Evolutionary conservation across 495 filamentous ascomycete species (phyloP), one percentile per base, ranked within the genome.

Genomic region (Aspergillus egyptiacus): DNA sequence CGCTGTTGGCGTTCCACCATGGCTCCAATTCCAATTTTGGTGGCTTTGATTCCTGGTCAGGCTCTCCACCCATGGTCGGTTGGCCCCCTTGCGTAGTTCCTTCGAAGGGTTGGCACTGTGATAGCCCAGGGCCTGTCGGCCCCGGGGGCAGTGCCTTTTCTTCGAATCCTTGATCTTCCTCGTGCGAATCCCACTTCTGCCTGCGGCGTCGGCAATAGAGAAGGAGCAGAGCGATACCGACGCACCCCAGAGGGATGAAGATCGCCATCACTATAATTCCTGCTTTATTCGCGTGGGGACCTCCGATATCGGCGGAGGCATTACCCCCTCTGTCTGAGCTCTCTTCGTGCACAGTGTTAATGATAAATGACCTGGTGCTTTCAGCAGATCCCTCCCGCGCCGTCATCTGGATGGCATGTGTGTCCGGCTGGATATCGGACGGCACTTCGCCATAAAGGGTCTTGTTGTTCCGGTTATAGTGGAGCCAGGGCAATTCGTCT

Each of bases 371-470:
- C 31, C 75, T 62, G 3, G 69, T 71, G 44, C 76, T 75, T 17
- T 46, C 69, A 53, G 24, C 73, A 51, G 57, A 63, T 41, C 65
- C 70, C 68, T 57, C 73, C 62, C 63, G 70, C 11, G 77, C 79
- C 9, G 62, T 75, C 35, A 87, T 59, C 23, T 66, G 65, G n/a
- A 85, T 59, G 1, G 53, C 56, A 32, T 78, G 65, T 22, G 65
- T 67, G 8, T 66, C 54, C 3, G 75, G 62, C 8, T 64, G 51
- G 6, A 71, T 39, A 24, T 72, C 65, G 0, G 52, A 52, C 1
- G 90, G 87, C 18, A 85, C 79, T 10, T 74, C 68, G 5, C 89
- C 88, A 17, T 67, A 76, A 5, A 94, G 67, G 2, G 72, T 74
- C 49, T 75, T 62, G 31, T 75, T 79, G 8, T 57, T 60, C 9